Evolutionary conservation across 2,329 filamentous ascomycete genomes (phyloP), one percentile per base, ranked within the genome.

Genomic region (Penicillium brevicompactum): DNA sequence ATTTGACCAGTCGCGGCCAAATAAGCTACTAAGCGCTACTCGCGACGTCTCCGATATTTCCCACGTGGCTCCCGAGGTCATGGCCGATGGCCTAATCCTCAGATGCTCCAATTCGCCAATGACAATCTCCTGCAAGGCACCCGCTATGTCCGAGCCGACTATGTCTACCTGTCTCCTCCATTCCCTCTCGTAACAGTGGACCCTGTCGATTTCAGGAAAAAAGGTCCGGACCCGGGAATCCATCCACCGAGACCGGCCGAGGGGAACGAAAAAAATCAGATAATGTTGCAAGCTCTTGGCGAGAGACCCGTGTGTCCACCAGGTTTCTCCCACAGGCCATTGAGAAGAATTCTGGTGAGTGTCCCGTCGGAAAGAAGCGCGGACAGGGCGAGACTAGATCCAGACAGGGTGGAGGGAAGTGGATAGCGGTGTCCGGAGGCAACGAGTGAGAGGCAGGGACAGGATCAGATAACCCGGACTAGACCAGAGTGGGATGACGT

Each of bases 381-480:
- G 57, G 42, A 40, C 50, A 48, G 42, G 21, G 41, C 46, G 45
- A 46, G 21, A 51, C 51, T 51, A 54, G 50, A 57, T 45, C 52
- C 53, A 51, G 51, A 41, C 51, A 48, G 50, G 30, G 62, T 62
- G 63, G 60, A 63, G 60, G 46, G 59, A 55, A 60, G 63, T 66
- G 63, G 63, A 62, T 66, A 64, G 54, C 14, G 43, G 49, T 46
- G 40, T 32, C 52, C 30, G 31, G 31, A 53, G 18, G 46, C 18
- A 65, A 55, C 63, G 62, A 66, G 63, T 66, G 27, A 63, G 56
- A 65, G 22, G 21, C 8, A 42, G 41, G 55, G 31, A 57, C 13
- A 54, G 53, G 58, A 66, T 66, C 63, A 66, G 63, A 66, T 66
- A 66, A 63, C 42, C 55, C 40, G 47, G 45, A 65, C 60, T 61